phyloP scores from a whole-genome alignment of 352 stramenopile genomes.

The Phytophthora crassamura region DNA sequence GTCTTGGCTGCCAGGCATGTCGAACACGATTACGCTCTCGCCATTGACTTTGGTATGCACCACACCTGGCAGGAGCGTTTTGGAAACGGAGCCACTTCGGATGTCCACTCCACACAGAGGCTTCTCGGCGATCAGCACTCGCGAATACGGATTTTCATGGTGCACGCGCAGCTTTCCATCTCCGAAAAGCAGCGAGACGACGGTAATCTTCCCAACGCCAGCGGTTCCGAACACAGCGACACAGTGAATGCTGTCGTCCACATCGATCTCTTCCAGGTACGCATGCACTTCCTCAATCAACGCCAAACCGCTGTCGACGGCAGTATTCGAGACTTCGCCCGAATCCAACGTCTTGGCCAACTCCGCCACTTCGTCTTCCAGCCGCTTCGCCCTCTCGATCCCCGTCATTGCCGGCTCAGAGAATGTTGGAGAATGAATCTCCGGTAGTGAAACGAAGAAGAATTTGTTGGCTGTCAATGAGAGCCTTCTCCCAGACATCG shows the following conservation, averaged over 20 bases:
- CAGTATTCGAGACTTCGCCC: too few relatives aligned
- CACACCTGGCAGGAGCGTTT: conserved; percentile 14
- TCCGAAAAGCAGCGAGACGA: conserved; percentile 16
- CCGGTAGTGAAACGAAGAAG: too few relatives aligned
- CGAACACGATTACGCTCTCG: conserved; percentile 1
- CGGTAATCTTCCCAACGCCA: conserved; percentile 12
- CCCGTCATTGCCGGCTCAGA: too few relatives aligned
- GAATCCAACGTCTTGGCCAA: conserved; percentile 3
- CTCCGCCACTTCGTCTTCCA: not conserved
- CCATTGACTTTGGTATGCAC: not conserved
- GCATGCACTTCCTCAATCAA: conserved; percentile 16
- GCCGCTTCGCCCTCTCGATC: not conserved
- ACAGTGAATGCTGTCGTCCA: not conserved
- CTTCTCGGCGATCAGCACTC: conserved; percentile 11
- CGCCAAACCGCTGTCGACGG: conserved; percentile 9
- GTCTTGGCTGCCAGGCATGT: conserved; percentile 26
- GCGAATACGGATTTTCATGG: conserved; percentile 17
- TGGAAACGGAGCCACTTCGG: conserved; percentile 5
- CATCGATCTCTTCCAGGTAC: conserved; percentile 3
- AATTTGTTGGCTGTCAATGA: too few relatives aligned
- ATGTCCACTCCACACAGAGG: conserved; percentile 17
- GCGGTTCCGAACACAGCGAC: conserved; percentile 3
- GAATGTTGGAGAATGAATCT: too few relatives aligned
- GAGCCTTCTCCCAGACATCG: too few relatives aligned
- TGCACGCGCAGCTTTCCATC: conserved; percentile 5